Base-by-base conservation (phyloP, 192 early-diverging fungal genomes). In the Entomortierella chlamydospora region DNA sequence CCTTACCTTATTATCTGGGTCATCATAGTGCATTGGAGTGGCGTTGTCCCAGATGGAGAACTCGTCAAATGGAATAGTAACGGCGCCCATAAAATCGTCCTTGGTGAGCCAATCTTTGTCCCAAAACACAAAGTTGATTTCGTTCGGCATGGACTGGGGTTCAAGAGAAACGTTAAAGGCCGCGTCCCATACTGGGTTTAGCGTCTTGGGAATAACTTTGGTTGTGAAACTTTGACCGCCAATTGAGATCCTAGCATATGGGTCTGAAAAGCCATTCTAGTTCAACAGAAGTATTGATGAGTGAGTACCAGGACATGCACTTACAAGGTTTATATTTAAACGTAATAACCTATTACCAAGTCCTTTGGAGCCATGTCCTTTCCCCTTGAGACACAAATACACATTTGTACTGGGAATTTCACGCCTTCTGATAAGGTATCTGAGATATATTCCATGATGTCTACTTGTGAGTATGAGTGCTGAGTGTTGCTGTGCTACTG, bases 111-210 rank as follows among this genome's bases (percentile, higher is more conserved):
- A 68, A 52, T 94, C 91, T 66, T 92, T 91, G 60, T 94, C 91
- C 90, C 90, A 92, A 18, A 89, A 81, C n/a, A 84, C 82, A 6
- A 93, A 53, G 4, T 74, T 66, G 71, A 89, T 81, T 20, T 71
- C 31, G 22, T 59, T 47, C 15, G 82, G 72, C 28, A 83, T 57
- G 42, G 83, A 62, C 52, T 74, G 59, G 31, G 78, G 31, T 52
- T 84, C 52, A 25, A 91, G 52, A 10, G 68, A 76, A 68, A 91
- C 85, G 33, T 90, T 87, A 64, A 90, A 90, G 23, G 64, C 50
- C 6, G 65, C 84, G 39, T 91, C 85, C 93, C 93, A 95, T 9
- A 68, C 72, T 0, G 93, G 93, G 54, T 89, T 85, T 33, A 95
- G 72, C n/a, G 73, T 89, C 59, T 92, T 88, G 31, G 60, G 58